Evolutionary conservation across 192 early-diverging fungal genomes (phyloP), one percentile per base, ranked within the genome.

Genomic region (Coemansia biformis): DNA sequence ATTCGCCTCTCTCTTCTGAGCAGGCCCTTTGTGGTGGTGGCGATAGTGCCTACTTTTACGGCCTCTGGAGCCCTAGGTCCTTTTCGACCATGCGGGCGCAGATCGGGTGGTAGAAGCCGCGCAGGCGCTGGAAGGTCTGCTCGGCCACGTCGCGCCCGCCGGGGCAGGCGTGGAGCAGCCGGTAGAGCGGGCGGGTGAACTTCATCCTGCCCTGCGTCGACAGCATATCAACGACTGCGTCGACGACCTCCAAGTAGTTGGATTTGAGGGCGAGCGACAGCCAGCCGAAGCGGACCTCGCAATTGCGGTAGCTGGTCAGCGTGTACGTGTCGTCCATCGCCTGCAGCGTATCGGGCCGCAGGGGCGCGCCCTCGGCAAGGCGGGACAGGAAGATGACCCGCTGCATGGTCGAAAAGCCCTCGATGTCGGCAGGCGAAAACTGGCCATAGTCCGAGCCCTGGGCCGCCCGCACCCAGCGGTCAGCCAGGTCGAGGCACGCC

Each of bases 141-240:
- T 72, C 75, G 13, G 96, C 93, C 31, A 96, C 51, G 16, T 81
- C 71, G 19, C 66, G 59, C 2, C 90, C 90, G 47, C 89, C 85
- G 19, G 83, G 78, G 43, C 80, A 78, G 35, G 77, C 65, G 57
- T 83, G 76, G 15, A 90, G 61, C 38, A 79, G 59, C 45, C 88
- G 79, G 57, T 88, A 94, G 16, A 98, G 70, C 22, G 91, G 90
- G 12, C 90, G 70, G 4, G 87, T 84, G 63, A 81, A 93, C 75
- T 95, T 95, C 94, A 98, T 95, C 38, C 94, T 76, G 2, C 96
- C 96, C 57, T 92, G 88, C 34, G 80, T 77, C n/a, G 81, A 81
- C 2, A 96, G 57, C 72, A 99, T 94, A 8, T 64, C 75, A 8
- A 83, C 81, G 4, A 93, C 93, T 1, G 82, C 63, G 21, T 80